These are phyloP conservation scores for Coniella vitis DNA, from an alignment of 2,329 filamentous ascomycete species.

Conservation along the genomic window DNA sequence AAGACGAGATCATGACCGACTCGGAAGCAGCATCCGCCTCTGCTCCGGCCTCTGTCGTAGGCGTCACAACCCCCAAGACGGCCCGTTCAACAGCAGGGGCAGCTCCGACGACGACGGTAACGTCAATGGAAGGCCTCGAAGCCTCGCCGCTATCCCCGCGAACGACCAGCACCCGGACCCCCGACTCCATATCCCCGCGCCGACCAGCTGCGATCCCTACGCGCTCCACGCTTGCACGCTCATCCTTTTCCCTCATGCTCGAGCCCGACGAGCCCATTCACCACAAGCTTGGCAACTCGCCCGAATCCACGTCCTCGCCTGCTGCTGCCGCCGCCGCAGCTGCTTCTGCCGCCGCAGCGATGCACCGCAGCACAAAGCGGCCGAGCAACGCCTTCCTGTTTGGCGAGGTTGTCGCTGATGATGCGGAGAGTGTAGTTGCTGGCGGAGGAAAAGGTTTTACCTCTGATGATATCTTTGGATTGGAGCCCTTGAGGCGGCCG, in stretches of 20 bases:
- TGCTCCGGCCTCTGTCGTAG: not conserved
- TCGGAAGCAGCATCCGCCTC: constrained; percentile 3
- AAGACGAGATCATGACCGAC: constrained; percentile 16
- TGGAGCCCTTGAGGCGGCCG: constrained; percentile 40
- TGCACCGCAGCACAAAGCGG: constrained; percentile 38
- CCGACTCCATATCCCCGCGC: constrained; percentile 12
- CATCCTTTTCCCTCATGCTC: constrained; percentile 75
- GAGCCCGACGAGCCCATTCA: constrained; percentile 31
- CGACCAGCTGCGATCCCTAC: constrained; percentile 45
- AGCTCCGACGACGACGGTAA: not conserved
- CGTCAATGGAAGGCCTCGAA: constrained; percentile 2
- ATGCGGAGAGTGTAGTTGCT: constrained; percentile 26
- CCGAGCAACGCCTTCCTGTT: constrained; percentile 55
- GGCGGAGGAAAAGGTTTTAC: constrained; percentile 27
- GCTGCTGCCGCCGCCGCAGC: constrained; percentile 5
- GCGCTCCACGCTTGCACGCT: constrained; percentile 62
- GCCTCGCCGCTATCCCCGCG: constrained; percentile 1
- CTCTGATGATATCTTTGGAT: constrained; percentile 47
- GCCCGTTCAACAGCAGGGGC: not conserved
- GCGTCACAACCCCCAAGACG: constrained; percentile 5
- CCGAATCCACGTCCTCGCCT: constrained; percentile 18
- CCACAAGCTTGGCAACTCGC: not conserved
- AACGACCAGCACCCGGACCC: not conserved
- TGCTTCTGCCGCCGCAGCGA: constrained; percentile 21
- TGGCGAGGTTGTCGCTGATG: constrained; percentile 41